phyloP scores from a whole-genome alignment of 75 land plant genomes.

The Ceratopteris richardii region DNA sequence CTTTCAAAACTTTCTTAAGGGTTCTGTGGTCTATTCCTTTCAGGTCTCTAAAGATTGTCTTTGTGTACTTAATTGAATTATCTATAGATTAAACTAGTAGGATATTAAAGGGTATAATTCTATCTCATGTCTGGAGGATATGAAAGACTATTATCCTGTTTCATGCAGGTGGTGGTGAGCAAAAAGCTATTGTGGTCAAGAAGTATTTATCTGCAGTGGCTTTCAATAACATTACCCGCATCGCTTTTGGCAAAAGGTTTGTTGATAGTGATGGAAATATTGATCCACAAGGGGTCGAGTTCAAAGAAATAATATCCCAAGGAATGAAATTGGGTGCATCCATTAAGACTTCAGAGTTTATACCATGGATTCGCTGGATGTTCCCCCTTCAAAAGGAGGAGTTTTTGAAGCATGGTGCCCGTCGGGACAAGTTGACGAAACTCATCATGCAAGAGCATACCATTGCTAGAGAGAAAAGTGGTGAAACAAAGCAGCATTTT shows the following conservation, averaged over 20 bases:
- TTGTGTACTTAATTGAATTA: too few species aligned
- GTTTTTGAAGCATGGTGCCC: slow-evolving; percentile 49
- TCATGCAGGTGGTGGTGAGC: background rate
- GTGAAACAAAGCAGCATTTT: slow-evolving; percentile 69
- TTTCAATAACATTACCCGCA: slow-evolving; percentile 94
- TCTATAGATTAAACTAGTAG: too few species aligned
- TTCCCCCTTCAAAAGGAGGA: slow-evolving; percentile 76
- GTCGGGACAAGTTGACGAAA: slow-evolving; percentile 63
- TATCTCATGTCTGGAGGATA: too few species aligned
- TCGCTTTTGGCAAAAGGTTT: slow-evolving; percentile 89
- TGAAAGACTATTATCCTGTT: too few species aligned
- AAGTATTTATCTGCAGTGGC: slow-evolving; percentile 69
- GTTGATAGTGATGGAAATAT: slow-evolving; percentile 64
- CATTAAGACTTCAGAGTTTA: slow-evolving; percentile 64
- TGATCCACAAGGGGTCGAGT: slow-evolving; percentile 77
- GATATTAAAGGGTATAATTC: too few species aligned
- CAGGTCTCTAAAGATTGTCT: too few species aligned
- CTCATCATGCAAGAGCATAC: slow-evolving; percentile 87
- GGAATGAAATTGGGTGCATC: slow-evolving; percentile 83
- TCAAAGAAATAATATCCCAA: slow-evolving; percentile 71
- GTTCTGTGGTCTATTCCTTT: too few species aligned
- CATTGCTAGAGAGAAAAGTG: slow-evolving; percentile 31
- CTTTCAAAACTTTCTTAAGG: too few species aligned
- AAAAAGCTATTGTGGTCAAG: slow-evolving; percentile 20
- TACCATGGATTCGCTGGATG: slow-evolving; percentile 80